A percentile compares a stretch with the other conserved stretches of the same genome.
These are phyloP conservation scores for Fraxinus albicans DNA, from an alignment of 305 asterid genomes.

Conservation along the genomic window DNA sequence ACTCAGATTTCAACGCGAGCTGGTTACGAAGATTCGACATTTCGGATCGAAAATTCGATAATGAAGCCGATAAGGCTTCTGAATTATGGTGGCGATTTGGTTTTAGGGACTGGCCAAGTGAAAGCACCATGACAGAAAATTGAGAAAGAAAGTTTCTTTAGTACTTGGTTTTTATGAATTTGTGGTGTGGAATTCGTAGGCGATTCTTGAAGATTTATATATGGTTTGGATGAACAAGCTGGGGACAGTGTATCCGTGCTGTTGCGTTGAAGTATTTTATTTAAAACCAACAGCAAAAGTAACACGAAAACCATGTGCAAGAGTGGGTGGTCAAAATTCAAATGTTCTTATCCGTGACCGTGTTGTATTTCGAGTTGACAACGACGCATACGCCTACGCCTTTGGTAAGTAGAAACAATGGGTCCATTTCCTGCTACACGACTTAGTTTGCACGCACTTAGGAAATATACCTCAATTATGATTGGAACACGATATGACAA, in stretches of 20 bases:
- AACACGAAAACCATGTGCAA: neutral
- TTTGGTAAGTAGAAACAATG: neutral
- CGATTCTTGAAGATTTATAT: no score
- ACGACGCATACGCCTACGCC: neutral
- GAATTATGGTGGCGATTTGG: slow-evolving; percentile 29
- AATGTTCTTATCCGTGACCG: neutral
- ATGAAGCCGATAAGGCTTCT: slow-evolving; percentile 34
- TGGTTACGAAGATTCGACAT: slow-evolving; percentile 36
- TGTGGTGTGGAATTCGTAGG: neutral
- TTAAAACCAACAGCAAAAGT: neutral
- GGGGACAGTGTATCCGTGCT: no score
- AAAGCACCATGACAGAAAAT: slow-evolving; percentile 43
- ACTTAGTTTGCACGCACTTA: neutral
- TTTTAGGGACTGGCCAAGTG: slow-evolving; percentile 38
- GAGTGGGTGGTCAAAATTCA: neutral
- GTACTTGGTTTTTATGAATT: neutral
- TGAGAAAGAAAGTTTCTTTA: neutral
- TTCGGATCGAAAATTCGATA: slow-evolving; percentile 42
- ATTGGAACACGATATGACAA: neutral
- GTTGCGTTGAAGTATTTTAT: no score
- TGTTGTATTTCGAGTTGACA: neutral
- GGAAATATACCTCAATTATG: neutral
- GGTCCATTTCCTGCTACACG: neutral
- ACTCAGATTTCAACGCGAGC: slow-evolving; percentile 22
- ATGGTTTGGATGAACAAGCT: neutral